Evolutionary conservation across 139 green algal species (phyloP).

Genomic region (Closterium sp.): DNA sequence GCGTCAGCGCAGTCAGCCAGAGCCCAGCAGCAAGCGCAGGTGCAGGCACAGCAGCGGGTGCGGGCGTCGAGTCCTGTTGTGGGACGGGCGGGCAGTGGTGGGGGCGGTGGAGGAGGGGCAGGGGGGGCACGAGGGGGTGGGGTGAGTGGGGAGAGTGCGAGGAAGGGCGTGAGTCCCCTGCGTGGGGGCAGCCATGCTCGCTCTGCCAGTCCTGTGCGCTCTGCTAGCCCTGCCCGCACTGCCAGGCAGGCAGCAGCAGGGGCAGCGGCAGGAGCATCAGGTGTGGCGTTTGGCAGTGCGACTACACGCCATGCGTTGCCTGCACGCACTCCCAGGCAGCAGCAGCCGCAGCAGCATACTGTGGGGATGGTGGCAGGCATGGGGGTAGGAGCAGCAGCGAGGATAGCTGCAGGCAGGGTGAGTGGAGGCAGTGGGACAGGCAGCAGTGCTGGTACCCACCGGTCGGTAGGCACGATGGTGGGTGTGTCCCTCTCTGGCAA

Average conservation of each 20-base stretch:
- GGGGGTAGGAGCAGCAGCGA: not conserved
- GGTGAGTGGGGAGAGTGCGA: not conserved
- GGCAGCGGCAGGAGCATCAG: too few relatives aligned
- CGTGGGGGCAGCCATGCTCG: not conserved
- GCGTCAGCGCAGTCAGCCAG: not conserved
- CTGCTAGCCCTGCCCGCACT: not conserved
- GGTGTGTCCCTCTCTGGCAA: not conserved
- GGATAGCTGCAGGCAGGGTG: not conserved
- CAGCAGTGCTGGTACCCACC: not conserved
- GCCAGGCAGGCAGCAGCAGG: not conserved
- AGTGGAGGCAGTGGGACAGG: not conserved
- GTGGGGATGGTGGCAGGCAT: not conserved
- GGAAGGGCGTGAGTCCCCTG: not conserved
- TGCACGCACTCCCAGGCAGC: not conserved
- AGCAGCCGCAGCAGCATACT: not conserved
- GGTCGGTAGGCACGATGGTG: not conserved
- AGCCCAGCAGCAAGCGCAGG: not conserved
- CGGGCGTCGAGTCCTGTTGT: not conserved
- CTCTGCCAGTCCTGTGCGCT: not conserved
- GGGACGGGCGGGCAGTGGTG: not conserved
- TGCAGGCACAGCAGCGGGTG: not conserved
- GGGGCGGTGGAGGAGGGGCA: not conserved
- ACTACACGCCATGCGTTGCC: not conserved
- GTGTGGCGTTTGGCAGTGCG: not conserved
- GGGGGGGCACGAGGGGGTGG: not conserved